Conservation (phyloP, 352 stramenopile genomes). For the Thraustochytrium sp. region DNA sequence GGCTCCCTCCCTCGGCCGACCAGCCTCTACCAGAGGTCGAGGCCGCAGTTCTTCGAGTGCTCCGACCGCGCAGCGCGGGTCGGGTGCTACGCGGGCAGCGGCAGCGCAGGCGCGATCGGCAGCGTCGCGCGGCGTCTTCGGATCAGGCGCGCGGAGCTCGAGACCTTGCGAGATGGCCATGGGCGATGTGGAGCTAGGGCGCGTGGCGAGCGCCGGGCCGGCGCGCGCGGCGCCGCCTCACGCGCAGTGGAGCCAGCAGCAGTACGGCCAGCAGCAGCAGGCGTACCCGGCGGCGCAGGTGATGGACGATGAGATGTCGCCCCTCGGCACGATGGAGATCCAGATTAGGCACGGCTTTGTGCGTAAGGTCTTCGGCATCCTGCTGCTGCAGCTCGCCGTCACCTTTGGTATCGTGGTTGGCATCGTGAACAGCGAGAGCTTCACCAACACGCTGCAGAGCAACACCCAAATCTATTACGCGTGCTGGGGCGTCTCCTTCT, state of each 20-base stretch:
- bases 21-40: too few relatives aligned
- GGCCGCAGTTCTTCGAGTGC: too few relatives aligned
- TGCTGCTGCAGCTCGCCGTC: slow-evolving; percentile 20
- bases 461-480: slow-evolving; percentile 18
- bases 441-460: neutral
- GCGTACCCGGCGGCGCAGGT: neutral
- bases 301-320: neutral
- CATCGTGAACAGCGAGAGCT: neutral
- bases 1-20: too few relatives aligned
- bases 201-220: too few relatives aligned
- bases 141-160: too few relatives aligned
- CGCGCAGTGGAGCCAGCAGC: neutral
- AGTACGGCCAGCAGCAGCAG: neutral
- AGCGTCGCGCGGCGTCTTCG: too few relatives aligned
- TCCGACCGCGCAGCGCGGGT: too few relatives aligned
- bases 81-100: too few relatives aligned
- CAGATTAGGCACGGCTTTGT: neutral
- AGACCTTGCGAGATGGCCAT: too few relatives aligned
- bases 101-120: too few relatives aligned
- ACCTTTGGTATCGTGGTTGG: slow-evolving; percentile 24
- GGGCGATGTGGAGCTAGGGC: too few relatives aligned
- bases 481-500: neutral
- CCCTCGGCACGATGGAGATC: neutral
- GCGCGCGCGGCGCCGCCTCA: neutral
- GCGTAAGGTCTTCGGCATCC: slow-evolving; percentile 17